Base-by-base conservation (phyloP, 106 monocot genomes). In the Alisma plantagoaquatica region DNA sequence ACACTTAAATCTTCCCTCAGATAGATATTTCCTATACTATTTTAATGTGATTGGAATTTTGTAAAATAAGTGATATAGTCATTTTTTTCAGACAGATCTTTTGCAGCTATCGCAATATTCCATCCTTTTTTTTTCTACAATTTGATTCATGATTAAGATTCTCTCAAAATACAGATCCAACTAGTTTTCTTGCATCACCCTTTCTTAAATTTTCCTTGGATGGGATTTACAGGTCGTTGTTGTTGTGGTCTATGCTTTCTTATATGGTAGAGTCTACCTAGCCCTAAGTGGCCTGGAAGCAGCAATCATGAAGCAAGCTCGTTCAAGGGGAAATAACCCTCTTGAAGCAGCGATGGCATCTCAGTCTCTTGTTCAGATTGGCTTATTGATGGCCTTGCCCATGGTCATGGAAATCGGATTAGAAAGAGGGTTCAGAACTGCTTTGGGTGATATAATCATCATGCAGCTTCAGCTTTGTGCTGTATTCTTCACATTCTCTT, bases 391-490 rank as follows among this genome's bases (percentile, higher is more conserved):
- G 90, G 78, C 90, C 41, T 66, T 98, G 15, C 98, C 98, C 0
- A 98, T 98, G 98, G 67, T 98, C 16, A 98, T 98, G 98, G 98
- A 98, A 57, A 90, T 98, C 44, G 98, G 98, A 21, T 66, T 98
- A 0, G 98, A 98, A 56, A 73, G 90, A 67, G 98, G 98, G 1
- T 98, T 98, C 69, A 67, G 98, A 61, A 74, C 79, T 27, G 98
- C 98, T 26, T 53, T 98, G 35, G 75, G 82, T 21, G 98, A 98
- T 57, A 81, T 98, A 31, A 70, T 98, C 21, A 98, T 90, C 43
- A 98, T 98, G 98, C 98, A 98, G 60, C 85, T 98, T 49, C 98
- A 98, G 63, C 82, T 98, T 14, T 90, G 82, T 53, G 70, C 98
- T 2, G 89, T 98, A 43, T 98, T 98, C 82, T 98, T 98, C 59